These are phyloP conservation scores for Solanum medicagineum DNA, from an alignment of 257 asterid genomes.

Conservation along the genomic window DNA sequence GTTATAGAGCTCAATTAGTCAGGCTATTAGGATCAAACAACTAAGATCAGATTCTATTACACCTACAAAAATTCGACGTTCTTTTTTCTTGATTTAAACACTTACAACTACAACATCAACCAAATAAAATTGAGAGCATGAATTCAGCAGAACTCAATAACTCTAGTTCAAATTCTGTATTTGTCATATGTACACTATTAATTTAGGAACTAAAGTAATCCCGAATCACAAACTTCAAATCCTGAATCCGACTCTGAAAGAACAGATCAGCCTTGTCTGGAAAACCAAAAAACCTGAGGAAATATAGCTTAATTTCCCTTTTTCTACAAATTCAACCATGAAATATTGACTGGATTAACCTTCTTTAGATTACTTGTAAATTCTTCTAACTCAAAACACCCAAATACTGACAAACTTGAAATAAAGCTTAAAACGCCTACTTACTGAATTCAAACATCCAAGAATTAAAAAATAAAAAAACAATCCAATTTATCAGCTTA, in stretches of 20 bases:
- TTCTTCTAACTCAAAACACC: background rate
- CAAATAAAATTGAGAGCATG: background rate
- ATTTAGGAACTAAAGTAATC: background rate
- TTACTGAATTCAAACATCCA: background rate
- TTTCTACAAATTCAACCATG: background rate
- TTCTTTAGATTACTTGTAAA: background rate
- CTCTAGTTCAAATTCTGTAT: background rate
- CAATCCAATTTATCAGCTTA: background rate
- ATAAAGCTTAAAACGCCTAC: background rate
- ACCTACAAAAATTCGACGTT: background rate
- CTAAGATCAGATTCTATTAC: background rate
- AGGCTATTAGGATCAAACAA: background rate
- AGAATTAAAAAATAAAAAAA: too few relatives aligned
- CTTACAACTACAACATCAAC: background rate
- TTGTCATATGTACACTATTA: background rate
- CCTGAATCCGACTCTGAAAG: background rate
- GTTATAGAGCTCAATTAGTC: background rate
- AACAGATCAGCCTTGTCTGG: background rate
- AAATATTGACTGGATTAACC: background rate
- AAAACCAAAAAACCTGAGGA: background rate
- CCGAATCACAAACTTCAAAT: background rate
- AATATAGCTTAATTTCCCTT: background rate
- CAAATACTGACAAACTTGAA: background rate
- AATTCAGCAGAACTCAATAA: background rate
- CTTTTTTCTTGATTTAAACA: background rate